Base-by-base conservation (phyloP, 169 alveolate species). In the Plasmodium gonderi region DNA sequence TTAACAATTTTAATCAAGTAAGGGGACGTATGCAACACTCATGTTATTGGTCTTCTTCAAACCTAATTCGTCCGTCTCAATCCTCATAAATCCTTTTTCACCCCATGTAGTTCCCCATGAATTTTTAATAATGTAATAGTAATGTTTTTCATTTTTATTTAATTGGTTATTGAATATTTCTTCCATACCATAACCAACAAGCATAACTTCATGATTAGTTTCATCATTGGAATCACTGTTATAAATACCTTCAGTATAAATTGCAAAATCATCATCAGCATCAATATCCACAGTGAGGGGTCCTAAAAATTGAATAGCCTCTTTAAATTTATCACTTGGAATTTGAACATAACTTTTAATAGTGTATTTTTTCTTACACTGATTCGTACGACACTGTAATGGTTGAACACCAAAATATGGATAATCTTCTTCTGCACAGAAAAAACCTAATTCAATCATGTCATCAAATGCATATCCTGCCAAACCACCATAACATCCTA, bases 261-360 rank as follows among this genome's bases (percentile, higher is more conserved):
- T 93, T 79, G 97, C 92, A 33, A 94, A 85, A 96, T 97, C 97
- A 33, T 92, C 95, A 49, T 94, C 64, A 36, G 98, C 99, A 82
- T 97, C 98, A 51, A 98, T 92, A 40, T 97, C 98, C 23, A 98
- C 98, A 3, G 98, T 97, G 31, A 97, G 97, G 7, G 98, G 98
- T 42, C 89, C 96, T 47, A 94, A 80, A 20, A 33, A 78, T 64
- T 80, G 79, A 4, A 96, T 26, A 17, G 97, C 96, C 11, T 95
- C 85, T 44, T 92, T 82, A 12, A 67, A 42, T 29, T 96, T 94
- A 23, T 42, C 49, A 45, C 83, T 45, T n/a, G 78, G 45, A 0
- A 90, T 80, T 17, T 60, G 23, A 17, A 69, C 45, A 17, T 92
- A 69, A 40, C 45, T 94, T 67, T 82, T 90, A 20, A 77, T 80